Evolutionary conservation across 2,329 filamentous ascomycete species (phyloP), one percentile per base, ranked within the genome.

Genomic region (Amauroascus verrucosus): DNA sequence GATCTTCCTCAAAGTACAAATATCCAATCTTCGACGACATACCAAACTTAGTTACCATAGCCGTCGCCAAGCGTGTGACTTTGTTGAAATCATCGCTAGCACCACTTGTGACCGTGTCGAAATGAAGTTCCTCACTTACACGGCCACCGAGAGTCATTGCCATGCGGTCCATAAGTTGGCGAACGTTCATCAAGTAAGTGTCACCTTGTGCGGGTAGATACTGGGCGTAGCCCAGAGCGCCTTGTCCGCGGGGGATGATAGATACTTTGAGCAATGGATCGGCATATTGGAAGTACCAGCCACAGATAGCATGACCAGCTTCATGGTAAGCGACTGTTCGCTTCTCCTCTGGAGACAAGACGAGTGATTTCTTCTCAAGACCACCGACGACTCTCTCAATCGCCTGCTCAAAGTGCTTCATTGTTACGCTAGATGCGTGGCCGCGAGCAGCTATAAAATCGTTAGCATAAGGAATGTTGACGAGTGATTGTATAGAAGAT

Each of bases 21-120:
- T 90, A 90, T 28, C 91, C 91, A 45, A 98, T 84, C 74, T 95
- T 94, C 61, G 87, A 81, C 38, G 86, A 94, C 93, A 98, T 98
- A 61, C 93, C 93, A 84, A 89, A 98, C 69, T 95, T 88, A n/a
- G 91, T 98, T 28, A 98, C 93, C 93, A 98, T 98, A 57, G 86
- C 85, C 16, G 87, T 94, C 2, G 93, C 94, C 86, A 96, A 91
- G 54, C 84, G 81, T 1, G 93, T 96, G 38, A 97, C 93, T 74
- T 98, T 98, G 72, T 93, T 91, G 80, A 98, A 98, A 68, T 98
- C 93, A 68, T 97, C 93, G 51, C 84, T 90, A 18, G 91, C 93
- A 54, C 93, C 93, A 45, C 87, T 93, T 1, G 93, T 98, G 18
- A 98, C 93, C 0, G 89, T 95, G 32, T 93, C 85, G 72, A 98